Percentiles rank a stretch among this genome's conserved stretches.
phyloP scores from a whole-genome alignment of 2,329 filamentous ascomycete species.

The Xenosphaeropsis pyriputrescens region DNA sequence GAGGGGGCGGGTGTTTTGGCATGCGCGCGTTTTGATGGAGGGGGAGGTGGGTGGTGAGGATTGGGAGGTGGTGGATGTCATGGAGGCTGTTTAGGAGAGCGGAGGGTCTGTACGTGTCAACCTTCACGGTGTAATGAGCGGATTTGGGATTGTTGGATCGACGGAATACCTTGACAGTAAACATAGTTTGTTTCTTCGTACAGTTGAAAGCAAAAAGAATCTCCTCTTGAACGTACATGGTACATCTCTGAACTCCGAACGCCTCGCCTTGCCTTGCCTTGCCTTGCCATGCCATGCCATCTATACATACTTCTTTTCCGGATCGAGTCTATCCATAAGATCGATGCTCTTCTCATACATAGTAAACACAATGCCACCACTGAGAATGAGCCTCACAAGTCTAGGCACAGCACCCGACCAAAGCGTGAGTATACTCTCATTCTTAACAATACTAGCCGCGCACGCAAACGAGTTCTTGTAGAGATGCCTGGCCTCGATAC shows the following conservation, averaged over 20 bases:
- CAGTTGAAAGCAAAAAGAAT: no score
- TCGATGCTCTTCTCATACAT: constrained; percentile 99
- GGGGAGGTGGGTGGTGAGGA: no score
- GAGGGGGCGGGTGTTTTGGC: no score
- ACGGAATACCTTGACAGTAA: no score
- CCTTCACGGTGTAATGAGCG: no score
- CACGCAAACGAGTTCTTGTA: constrained; percentile 87
- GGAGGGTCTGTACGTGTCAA: no score
- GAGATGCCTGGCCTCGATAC: constrained; percentile 62
- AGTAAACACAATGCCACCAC: constrained; percentile 93
- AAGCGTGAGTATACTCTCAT: constrained; percentile 80
- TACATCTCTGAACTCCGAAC: not conserved
- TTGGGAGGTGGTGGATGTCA: no score
- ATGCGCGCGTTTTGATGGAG: no score
- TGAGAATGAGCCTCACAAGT: constrained; percentile 71
- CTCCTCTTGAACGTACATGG: no score
- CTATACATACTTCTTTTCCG: constrained; percentile 68
- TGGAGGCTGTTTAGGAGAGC: no score
- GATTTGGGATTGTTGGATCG: no score
- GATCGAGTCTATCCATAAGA: constrained; percentile 64
- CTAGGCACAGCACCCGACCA: constrained; percentile 90
- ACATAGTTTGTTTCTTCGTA: no score
- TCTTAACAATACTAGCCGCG: constrained; percentile 66
- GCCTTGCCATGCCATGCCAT: not conserved
- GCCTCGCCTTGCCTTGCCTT: not conserved